Conservation (phyloP, 805 yeast species). For the Hanseniaspora nectarophila region DNA sequence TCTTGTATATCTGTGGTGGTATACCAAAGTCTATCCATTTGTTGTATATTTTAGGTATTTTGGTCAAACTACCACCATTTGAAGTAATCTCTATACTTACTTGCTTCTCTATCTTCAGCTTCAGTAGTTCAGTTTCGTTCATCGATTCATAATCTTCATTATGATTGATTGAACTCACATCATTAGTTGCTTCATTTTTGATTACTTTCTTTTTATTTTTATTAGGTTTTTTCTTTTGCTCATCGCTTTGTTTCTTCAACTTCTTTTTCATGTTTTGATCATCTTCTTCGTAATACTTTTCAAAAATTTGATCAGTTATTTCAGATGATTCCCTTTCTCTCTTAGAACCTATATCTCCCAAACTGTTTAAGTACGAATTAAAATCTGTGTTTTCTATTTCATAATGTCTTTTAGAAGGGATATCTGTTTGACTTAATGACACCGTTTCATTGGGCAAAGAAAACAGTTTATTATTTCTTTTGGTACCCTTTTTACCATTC, state of each 20-base stretch:
- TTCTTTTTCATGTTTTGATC: background rate
- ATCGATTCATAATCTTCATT: background rate
- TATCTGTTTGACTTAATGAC: too few species aligned
- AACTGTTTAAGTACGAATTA: background rate
- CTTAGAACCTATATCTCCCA: background rate
- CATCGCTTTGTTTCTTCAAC: background rate
- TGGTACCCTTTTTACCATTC: background rate
- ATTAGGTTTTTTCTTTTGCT: background rate
- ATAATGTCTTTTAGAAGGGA: background rate
- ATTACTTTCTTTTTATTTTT: background rate
- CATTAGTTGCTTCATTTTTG: background rate
- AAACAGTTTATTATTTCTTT: background rate
- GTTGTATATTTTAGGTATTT: background rate
- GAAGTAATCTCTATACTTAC: background rate
- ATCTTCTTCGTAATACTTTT: background rate
- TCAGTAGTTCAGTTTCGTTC: background rate
- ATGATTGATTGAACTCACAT: background rate
- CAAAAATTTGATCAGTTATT: background rate
- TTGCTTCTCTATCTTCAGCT: slow-evolving; percentile 6
- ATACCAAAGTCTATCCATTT: slow-evolving; percentile 12
- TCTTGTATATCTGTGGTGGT: slow-evolving; percentile 4
- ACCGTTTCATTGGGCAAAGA: background rate
- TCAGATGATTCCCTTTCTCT: background rate
- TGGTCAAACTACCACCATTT: background rate
- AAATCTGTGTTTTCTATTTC: background rate